phyloP scores from a whole-genome alignment of 208 protist genomes.

The Trypanosoma avium region DNA sequence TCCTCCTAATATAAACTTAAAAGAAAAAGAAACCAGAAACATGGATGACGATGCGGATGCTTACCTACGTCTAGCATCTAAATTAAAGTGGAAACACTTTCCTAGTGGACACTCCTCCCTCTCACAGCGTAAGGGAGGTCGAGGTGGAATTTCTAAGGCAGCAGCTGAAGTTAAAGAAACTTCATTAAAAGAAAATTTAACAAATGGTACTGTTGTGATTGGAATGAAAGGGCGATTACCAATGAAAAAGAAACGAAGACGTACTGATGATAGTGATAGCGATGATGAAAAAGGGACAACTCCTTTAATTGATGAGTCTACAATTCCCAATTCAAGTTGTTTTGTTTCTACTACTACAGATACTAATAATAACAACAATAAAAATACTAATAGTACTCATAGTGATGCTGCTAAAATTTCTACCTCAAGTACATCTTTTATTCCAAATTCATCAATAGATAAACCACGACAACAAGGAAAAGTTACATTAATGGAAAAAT shows the following conservation, averaged over 20 bases:
- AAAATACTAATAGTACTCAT: neutral
- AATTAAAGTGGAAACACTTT: slow-evolving; percentile 34
- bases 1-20: too few relatives aligned
- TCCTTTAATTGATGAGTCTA: too few relatives aligned
- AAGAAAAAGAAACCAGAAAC: neutral
- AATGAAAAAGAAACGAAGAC: slow-evolving; percentile 32
- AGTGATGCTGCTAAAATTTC: neutral
- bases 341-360: too few relatives aligned
- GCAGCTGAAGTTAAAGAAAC: too few relatives aligned
- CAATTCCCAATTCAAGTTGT: too few relatives aligned
- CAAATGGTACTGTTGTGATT: neutral
- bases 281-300: slow-evolving; percentile 18
- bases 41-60: slow-evolving; percentile 32
- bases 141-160: too few relatives aligned
- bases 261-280: slow-evolving; percentile 17
- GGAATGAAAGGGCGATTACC: slow-evolving; percentile 3
- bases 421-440: neutral
- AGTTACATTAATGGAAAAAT: slow-evolving; percentile 64
- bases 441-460: neutral
- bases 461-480: slow-evolving; percentile 4
- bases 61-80: slow-evolving; percentile 36
- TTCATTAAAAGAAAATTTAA: neutral
- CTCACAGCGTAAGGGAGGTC: too few relatives aligned
- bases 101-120: slow-evolving; percentile 6
- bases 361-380: neutral